These are phyloP conservation scores for Steccherinum ochraceum DNA, from an alignment of 768 basidiomycete species.

Conservation along the genomic window DNA sequence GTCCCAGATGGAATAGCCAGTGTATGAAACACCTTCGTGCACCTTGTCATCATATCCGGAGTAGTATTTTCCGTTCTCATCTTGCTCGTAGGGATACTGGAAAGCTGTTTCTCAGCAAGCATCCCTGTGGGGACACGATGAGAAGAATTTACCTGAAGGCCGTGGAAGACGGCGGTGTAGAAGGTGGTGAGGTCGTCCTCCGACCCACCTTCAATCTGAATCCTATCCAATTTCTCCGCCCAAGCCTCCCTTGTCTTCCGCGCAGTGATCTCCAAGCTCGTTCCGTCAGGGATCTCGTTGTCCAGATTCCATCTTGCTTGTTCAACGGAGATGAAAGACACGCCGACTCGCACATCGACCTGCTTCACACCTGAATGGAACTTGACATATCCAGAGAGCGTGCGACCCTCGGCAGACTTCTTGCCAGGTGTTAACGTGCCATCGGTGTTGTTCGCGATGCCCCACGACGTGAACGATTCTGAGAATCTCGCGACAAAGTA, in stretches of 20 bases:
- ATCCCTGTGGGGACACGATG: too few relatives aligned
- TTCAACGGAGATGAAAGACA: constrained; percentile 68
- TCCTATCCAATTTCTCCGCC: constrained; percentile 35
- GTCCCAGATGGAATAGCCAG: constrained; percentile 81
- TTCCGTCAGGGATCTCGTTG: constrained; percentile 33
- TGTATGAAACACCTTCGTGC: constrained; percentile 65
- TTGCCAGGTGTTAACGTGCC: constrained; percentile 25
- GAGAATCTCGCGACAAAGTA: constrained; percentile 61
- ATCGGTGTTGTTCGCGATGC: constrained; percentile 40
- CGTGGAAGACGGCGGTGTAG: constrained; percentile 60
- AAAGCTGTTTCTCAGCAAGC: too few relatives aligned
- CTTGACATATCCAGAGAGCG: constrained; percentile 45
- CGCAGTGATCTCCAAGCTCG: constrained; percentile 32
- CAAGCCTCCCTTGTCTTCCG: constrained; percentile 26
- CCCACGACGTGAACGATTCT: constrained; percentile 36
- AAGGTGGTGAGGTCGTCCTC: constrained; percentile 28
- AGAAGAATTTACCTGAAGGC: constrained; percentile 46
- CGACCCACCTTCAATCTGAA: constrained; percentile 28
- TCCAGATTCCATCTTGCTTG: constrained; percentile 41
- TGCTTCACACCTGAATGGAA: constrained; percentile 29
- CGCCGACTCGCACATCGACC: constrained; percentile 56
- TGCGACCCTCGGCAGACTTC: constrained; percentile 30
- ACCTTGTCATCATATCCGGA: constrained; percentile 69
- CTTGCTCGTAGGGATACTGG: constrained; percentile 74
- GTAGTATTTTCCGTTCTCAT: constrained; percentile 62